Base-by-base conservation (phyloP, 208 protist species). In the Leishmania guyanensis region DNA sequence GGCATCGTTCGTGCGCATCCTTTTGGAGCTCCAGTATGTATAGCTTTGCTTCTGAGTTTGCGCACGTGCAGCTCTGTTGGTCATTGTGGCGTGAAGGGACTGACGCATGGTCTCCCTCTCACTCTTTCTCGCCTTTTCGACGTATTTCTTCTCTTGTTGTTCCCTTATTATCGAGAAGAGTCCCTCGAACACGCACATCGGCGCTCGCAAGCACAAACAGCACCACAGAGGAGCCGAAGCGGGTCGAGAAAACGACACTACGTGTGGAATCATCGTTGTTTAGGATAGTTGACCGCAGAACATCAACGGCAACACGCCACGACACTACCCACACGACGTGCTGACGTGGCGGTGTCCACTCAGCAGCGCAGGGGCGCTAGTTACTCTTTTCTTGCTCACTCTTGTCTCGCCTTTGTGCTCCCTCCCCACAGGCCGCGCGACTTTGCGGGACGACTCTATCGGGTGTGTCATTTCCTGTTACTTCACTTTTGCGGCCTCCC, bases 321-420 rank as follows among this genome's bases (percentile, higher is more conserved):
- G 39, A 6, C 66, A 58, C 26, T 51, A 43, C 26, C 16, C 51
- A 58, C 71, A 43, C 20, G 51, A 26, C 10, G 50, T 33, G 68
- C 43, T 48, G 46, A 12, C 5, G 68, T 5, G 46, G n/a, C 20
- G 68, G 50, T 60, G 17, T 17, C 73, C 46, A 53, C 36, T 26
- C 26, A 53, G 46, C 50, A 16, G 51, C 46, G 14, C 33, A 33
- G n/a, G 14, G 39, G 53, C 51, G 3, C 46, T 22, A 43, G 17
- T 83, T 75, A 33, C 77, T 74, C n/a, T 39, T 58, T 78, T 78
- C 73, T 78, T 76, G 75, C 26, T 29, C 46, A 43, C n/a, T 75
- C 33, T 60, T 16, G n/a, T 46, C 39, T 39, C 62, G 20, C 14
- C 62, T 76, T 36, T 39, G 2, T 76, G 46, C 71, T 68, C 79